Conservation (phyloP, 2,329 filamentous ascomycete genomes). For the Cercospora sesami region DNA sequence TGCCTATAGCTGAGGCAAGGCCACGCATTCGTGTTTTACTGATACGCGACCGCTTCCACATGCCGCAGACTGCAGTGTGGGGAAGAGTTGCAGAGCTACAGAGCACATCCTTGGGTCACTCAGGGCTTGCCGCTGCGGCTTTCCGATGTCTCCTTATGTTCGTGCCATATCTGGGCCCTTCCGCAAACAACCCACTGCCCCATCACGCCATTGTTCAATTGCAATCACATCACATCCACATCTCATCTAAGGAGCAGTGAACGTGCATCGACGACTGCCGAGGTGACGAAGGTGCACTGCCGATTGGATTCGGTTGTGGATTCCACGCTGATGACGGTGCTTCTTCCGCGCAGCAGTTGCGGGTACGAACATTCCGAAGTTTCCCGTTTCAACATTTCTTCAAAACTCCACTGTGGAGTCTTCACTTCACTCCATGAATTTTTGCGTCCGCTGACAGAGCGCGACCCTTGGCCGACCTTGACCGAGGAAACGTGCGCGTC, state of each 20-base stretch:
- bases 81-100: neutral
- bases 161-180: neutral
- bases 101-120: neutral
- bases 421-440: conserved; percentile 1
- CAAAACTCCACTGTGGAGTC: conserved; percentile 7
- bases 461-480: neutral
- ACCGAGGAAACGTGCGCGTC: neutral
- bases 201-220: neutral
- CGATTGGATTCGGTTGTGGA: neutral
- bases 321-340: neutral
- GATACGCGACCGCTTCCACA: neutral
- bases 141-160: neutral
- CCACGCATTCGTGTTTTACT: neutral
- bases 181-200: neutral
- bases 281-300: neutral
- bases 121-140: neutral
- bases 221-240: neutral
- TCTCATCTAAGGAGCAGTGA: neutral
- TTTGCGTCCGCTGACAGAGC: neutral
- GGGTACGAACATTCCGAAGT: conserved; percentile 2
- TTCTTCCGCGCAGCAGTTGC: neutral
- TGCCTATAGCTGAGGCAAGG: neutral
- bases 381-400: conserved; percentile 11
- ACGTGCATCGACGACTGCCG: neutral
- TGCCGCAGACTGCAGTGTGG: conserved; percentile 1